These are phyloP conservation scores for Tagetes erecta DNA, from an alignment of 129 eudicot genomes.

Conservation along the genomic window DNA sequence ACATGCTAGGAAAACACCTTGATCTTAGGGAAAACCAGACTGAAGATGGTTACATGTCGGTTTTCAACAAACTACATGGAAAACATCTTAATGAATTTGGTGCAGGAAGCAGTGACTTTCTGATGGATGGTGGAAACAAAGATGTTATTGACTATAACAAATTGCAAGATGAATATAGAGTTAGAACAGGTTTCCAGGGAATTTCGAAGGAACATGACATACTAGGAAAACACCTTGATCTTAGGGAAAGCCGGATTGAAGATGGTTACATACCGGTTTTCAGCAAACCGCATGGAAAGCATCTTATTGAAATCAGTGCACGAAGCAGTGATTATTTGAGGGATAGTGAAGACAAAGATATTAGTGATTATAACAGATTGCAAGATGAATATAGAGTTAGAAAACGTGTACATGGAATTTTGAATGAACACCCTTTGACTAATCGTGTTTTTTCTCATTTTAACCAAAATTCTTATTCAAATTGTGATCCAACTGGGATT, in stretches of 20 bases:
- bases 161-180: slow-evolving; percentile 26
- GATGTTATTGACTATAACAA: slow-evolving; percentile 25
- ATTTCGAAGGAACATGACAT: neutral
- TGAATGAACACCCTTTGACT: neutral
- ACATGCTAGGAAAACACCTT: too few species aligned
- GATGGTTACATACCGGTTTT: slow-evolving; percentile 18
- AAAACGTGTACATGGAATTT: slow-evolving; percentile 9
- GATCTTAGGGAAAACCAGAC: slow-evolving; percentile 3
- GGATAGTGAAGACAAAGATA: slow-evolving; percentile 22
- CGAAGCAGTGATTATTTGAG: slow-evolving; percentile 13
- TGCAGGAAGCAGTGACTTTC: slow-evolving; percentile 7
- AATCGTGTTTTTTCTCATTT: slow-evolving; percentile 22
- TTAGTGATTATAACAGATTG: slow-evolving; percentile 25
- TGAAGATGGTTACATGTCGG: slow-evolving; percentile 19
- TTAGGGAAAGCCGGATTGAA: slow-evolving; percentile 14
- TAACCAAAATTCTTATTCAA: slow-evolving; percentile 17
- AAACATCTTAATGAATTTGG: slow-evolving; percentile 17
- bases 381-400: slow-evolving; percentile 30
- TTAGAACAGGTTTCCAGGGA: slow-evolving; percentile 18
- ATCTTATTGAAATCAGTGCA: slow-evolving; percentile 18
- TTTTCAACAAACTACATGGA: slow-evolving; percentile 8
- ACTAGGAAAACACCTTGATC: neutral
- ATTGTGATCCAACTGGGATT: slow-evolving; percentile 31
- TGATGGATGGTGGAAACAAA: slow-evolving; percentile 25
- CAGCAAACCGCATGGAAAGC: neutral